phyloP scores from a whole-genome alignment of 2,329 filamentous ascomycete species.

The Scedosporium dehoogii region DNA sequence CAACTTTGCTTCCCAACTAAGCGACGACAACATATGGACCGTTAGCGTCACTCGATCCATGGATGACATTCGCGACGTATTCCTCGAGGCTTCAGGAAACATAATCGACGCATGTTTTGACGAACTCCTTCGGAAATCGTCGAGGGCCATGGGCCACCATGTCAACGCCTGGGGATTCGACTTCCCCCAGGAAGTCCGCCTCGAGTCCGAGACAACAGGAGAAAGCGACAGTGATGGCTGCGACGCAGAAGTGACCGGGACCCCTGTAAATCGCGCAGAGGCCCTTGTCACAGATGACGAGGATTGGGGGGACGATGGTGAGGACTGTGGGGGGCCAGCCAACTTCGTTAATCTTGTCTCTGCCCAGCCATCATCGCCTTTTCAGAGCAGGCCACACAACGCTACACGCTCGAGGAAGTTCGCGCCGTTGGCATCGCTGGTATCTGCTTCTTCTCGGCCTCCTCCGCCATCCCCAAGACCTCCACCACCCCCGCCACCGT shows the following conservation, averaged over 20 bases:
- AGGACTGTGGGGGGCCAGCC: neutral
- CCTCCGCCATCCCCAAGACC: constrained; percentile 20
- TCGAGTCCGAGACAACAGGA: constrained; percentile 10
- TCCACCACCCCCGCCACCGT: constrained; percentile 23
- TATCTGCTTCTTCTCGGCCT: neutral
- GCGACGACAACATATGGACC: neutral
- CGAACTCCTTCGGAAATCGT: constrained; percentile 26
- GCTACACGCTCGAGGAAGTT: neutral
- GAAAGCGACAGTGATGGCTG: constrained; percentile 5
- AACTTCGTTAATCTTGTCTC: neutral
- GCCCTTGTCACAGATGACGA: neutral
- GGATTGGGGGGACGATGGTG: neutral
- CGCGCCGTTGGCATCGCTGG: neutral
- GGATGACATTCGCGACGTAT: constrained; percentile 15
- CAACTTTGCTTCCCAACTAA: constrained; percentile 13
- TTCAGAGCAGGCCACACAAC: neutral
- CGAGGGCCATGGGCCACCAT: constrained; percentile 16
- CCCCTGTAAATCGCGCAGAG: neutral
- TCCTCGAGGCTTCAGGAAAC: constrained; percentile 21
- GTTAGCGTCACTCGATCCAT: neutral
- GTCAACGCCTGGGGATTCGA: neutral
- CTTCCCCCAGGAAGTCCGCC: neutral
- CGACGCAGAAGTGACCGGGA: neutral
- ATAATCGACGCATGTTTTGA: constrained; percentile 23
- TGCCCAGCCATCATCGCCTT: neutral